Conservation (phyloP, 2,329 filamentous ascomycete species). For the Ilyonectria sp. region DNA sequence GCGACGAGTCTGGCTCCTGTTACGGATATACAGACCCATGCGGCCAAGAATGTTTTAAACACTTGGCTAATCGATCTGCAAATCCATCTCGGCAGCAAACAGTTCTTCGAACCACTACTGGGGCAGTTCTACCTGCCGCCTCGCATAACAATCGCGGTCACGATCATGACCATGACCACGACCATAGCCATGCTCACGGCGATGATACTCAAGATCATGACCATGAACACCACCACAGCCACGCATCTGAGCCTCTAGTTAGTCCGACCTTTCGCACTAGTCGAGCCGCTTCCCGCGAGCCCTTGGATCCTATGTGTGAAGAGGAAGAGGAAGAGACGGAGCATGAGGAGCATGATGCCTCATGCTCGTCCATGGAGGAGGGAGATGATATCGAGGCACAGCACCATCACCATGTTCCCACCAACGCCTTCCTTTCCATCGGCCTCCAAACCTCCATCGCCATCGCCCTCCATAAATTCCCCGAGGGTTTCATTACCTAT, state of each 20-base stretch:
- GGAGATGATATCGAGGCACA: conserved; percentile 65
- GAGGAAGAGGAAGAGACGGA: conserved; percentile 32
- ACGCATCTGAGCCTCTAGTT: conserved; percentile 45
- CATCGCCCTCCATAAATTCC: conserved; percentile 96
- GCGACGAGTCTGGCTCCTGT: conserved; percentile 73
- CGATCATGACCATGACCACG: conserved; percentile 43
- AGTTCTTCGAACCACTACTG: conserved; percentile 60
- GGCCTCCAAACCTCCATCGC: conserved; percentile 97
- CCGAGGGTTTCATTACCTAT: conserved; percentile 90
- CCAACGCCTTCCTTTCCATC: conserved; percentile 93
- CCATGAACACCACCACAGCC: conserved; percentile 43
- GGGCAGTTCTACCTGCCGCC: conserved; percentile 48
- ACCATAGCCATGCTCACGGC: conserved; percentile 45
- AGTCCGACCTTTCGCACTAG: conserved; percentile 56
- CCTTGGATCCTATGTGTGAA: conserved; percentile 47
- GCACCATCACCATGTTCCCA: conserved; percentile 95
- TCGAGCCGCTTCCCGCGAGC: conserved; percentile 58
- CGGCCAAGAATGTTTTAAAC: conserved; percentile 76
- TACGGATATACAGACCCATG: conserved; percentile 77
- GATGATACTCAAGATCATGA: conserved; percentile 13
- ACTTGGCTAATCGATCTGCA: conserved; percentile 60
- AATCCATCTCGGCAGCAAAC: conserved; percentile 54
- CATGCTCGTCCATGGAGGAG: conserved; percentile 50
- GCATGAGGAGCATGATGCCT: conserved; percentile 45
- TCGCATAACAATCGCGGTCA: conserved; percentile 29